A percentile compares a stretch with the other conserved stretches of the same genome.
Conservation (phyloP, 208 protist genomes). For the Leishmania lainsoni region DNA sequence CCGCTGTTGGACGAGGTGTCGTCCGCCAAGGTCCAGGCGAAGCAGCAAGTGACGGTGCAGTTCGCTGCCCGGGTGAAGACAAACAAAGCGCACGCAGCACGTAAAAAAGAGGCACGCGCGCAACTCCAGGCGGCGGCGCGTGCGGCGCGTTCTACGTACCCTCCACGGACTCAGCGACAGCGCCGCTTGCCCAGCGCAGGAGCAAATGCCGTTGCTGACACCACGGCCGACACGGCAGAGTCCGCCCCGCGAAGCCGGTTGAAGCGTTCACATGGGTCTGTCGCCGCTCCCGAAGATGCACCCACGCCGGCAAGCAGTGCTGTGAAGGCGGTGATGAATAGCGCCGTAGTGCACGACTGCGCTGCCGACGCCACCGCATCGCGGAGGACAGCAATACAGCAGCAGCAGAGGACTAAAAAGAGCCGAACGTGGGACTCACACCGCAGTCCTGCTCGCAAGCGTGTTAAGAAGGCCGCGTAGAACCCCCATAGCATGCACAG, state of each 20-base stretch:
- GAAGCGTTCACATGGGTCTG: neutral
- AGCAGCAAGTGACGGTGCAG: conserved; percentile 80
- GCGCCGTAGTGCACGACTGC: neutral
- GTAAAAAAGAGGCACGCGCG: conserved; percentile 33
- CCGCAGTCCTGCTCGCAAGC: conserved; percentile 1
- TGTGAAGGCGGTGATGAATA: neutral
- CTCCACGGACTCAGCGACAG: neutral
- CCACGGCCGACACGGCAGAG: neutral
- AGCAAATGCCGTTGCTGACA: neutral
- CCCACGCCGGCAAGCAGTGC: neutral
- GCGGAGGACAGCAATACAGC: conserved; percentile 6
- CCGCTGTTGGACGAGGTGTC: conserved; percentile 83
- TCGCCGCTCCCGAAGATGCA: neutral
- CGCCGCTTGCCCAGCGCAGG: neutral
- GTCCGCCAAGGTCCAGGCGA: conserved; percentile 78
- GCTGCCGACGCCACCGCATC: neutral
- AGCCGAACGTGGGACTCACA: neutral
- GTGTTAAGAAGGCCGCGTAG: neutral
- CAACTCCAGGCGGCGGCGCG: conserved; percentile 4
- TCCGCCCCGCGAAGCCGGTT: neutral
- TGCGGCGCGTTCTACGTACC: conserved; percentile 5
- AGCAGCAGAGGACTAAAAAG: conserved; percentile 4
- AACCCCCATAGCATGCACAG: neutral
- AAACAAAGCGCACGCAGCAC: conserved; percentile 62
- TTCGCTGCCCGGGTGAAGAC: conserved; percentile 63